Percentiles rank a stretch among this genome's conserved stretches.
phyloP scores from a whole-genome alignment of 2,329 filamentous ascomycete genomes.

The Chaetomium strumarium region DNA sequence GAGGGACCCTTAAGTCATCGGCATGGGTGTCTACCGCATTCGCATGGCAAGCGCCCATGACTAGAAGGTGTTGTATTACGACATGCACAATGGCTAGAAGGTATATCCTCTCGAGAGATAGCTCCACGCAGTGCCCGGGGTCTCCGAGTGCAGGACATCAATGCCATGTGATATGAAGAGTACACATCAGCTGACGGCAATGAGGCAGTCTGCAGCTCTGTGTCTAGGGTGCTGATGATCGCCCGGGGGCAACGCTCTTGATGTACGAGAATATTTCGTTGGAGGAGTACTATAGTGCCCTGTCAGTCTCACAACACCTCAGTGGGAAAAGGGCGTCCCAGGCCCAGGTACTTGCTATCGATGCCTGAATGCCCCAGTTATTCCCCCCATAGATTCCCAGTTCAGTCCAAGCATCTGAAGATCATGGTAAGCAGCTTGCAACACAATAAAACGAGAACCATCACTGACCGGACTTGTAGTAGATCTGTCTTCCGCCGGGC shows the following conservation, averaged over 20 bases:
- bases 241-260: conserved; percentile 1
- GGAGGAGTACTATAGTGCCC: conserved; percentile 23
- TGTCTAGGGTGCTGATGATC: neutral
- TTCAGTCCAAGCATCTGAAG: conserved; percentile 61
- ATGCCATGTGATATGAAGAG: neutral
- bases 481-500: conserved; percentile 48
- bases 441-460: neutral
- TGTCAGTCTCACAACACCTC: conserved; percentile 3
- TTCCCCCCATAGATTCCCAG: conserved; percentile 57
- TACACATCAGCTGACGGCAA: neutral
- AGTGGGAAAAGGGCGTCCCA: neutral
- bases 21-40: too few species aligned
- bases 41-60: too few species aligned
- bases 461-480: conserved; percentile 68
- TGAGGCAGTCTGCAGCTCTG: neutral
- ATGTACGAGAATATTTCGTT: conserved; percentile 23
- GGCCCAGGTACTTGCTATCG: conserved; percentile 20
- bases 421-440: neutral
- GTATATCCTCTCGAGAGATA: neutral
- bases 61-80: too few species aligned
- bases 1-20: too few species aligned
- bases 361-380: conserved; percentile 54
- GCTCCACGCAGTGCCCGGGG: too few species aligned
- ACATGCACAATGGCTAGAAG: neutral
- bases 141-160: neutral